Conservation (phyloP, 176 grass and related monocot species). For the Musa acuminata region DNA sequence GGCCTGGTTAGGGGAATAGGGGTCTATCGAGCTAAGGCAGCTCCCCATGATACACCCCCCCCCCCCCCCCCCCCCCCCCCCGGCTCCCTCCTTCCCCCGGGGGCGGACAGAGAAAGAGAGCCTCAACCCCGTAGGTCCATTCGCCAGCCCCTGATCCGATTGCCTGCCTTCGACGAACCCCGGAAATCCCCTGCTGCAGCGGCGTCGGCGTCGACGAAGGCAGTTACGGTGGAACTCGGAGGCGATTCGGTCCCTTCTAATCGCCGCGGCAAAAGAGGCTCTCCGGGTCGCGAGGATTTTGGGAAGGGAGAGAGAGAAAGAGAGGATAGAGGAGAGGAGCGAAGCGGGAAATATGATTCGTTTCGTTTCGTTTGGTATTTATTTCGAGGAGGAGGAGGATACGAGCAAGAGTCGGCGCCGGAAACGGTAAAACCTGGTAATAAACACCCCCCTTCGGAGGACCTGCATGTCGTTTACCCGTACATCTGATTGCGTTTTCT, state of each 20-base stretch:
- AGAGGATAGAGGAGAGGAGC: neutral
- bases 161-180: neutral
- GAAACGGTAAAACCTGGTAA: neutral
- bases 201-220: neutral
- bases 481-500: too few relatives aligned
- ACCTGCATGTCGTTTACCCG: too few relatives aligned
- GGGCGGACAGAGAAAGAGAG: slow-evolving; percentile 1
- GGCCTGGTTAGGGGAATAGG: too few relatives aligned
- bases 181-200: neutral
- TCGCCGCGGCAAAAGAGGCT: neutral
- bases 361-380: neutral
- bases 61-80: neutral
- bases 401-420: neutral
- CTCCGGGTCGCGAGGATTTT: neutral
- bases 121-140: neutral
- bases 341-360: neutral
- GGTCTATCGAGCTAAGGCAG: neutral
- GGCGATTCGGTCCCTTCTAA: neutral
- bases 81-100: neutral
- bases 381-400: neutral
- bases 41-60: neutral
- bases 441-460: too few relatives aligned
- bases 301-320: too few relatives aligned
- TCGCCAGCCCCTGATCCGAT: neutral
- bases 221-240: neutral